These are phyloP conservation scores for Irpex sp. DNA, from an alignment of 1,284 basidiomycete genomes.

Conservation along the genomic window DNA sequence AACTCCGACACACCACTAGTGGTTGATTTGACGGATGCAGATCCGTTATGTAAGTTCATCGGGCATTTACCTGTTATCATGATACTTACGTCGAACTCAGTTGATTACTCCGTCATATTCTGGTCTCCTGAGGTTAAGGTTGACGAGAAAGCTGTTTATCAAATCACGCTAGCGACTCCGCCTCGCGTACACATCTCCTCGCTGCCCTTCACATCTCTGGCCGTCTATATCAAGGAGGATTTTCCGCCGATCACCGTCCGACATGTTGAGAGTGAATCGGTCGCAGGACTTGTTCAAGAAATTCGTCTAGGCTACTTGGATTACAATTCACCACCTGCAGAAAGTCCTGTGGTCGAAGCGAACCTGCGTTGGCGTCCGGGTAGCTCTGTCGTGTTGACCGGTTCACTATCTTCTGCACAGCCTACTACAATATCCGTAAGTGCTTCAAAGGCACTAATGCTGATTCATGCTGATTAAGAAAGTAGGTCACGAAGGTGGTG, in stretches of 20 bases:
- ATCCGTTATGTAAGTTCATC: conserved; percentile 52
- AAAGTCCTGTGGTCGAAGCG: conserved; percentile 23
- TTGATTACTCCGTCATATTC: conserved; percentile 62
- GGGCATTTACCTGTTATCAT: not conserved
- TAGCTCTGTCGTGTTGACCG: conserved; percentile 47
- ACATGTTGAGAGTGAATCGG: conserved; percentile 27
- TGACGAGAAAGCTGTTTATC: conserved; percentile 62
- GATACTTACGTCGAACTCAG: conserved; percentile 30
- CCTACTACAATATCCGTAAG: conserved; percentile 47
- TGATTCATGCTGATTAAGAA: not conserved
- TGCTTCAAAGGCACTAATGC: not conserved
- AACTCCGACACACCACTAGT: conserved; percentile 47
- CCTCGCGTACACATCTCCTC: conserved; percentile 37
- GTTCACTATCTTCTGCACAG: conserved; percentile 43
- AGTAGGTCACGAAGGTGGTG: conserved; percentile 46
- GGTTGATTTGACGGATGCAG: conserved; percentile 57
- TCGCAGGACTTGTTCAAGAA: conserved; percentile 24
- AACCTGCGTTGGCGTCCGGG: conserved; percentile 53
- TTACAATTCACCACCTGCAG: conserved; percentile 10
- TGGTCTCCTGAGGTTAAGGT: conserved; percentile 61
- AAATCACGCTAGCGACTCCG: conserved; percentile 56
- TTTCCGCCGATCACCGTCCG: conserved; percentile 41
- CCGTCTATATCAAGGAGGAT: conserved; percentile 48
- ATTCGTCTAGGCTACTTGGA: conserved; percentile 40
- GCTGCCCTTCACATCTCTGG: conserved; percentile 55